These are phyloP conservation scores for Penstemon davidsonii DNA, from an alignment of 257 asterid genomes.

Conservation along the genomic window DNA sequence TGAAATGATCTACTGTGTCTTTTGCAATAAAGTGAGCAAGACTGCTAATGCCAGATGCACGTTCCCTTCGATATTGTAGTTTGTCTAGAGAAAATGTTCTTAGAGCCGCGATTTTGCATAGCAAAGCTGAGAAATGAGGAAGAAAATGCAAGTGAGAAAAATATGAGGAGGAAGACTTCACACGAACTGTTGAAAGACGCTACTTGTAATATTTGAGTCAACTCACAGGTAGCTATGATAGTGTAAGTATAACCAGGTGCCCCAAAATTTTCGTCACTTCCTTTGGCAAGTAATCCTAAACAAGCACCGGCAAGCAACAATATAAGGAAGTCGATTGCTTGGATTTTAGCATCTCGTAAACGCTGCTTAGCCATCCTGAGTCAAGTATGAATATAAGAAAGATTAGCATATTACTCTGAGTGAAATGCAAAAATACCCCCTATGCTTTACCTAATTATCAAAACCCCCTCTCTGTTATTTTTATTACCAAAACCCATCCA, in stretches of 20 bases:
- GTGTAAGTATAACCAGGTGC: slow-evolving; percentile 85
- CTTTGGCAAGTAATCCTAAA: slow-evolving; percentile 73
- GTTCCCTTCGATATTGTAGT: slow-evolving; percentile 61
- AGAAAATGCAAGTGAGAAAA: neutral
- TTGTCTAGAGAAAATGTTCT: slow-evolving; percentile 67
- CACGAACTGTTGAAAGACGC: too few species aligned
- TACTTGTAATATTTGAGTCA: neutral
- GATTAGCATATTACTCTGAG: too few species aligned
- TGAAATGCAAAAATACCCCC: too few species aligned
- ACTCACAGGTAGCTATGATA: slow-evolving; percentile 91
- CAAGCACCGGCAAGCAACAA: slow-evolving; percentile 92
- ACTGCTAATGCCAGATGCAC: slow-evolving; percentile 76
- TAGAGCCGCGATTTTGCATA: slow-evolving; percentile 68
- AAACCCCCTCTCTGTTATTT: too few species aligned
- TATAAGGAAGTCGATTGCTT: slow-evolving; percentile 76
- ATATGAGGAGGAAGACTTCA: neutral
- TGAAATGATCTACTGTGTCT: slow-evolving; percentile 74
- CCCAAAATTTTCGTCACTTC: slow-evolving; percentile 76
- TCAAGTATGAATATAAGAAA: neutral
- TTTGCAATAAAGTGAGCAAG: slow-evolving; percentile 67
- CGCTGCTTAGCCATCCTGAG: slow-evolving; percentile 84
- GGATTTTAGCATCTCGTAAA: slow-evolving; percentile 78
- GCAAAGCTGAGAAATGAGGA: slow-evolving; percentile 44
- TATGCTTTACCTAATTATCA: too few species aligned
- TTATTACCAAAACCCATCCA: too few species aligned